Percentiles rank a stretch among this genome's conserved stretches.
These are phyloP conservation scores for Teunomyces cretensis DNA, from an alignment of 805 yeast genomes.

Conservation along the genomic window DNA sequence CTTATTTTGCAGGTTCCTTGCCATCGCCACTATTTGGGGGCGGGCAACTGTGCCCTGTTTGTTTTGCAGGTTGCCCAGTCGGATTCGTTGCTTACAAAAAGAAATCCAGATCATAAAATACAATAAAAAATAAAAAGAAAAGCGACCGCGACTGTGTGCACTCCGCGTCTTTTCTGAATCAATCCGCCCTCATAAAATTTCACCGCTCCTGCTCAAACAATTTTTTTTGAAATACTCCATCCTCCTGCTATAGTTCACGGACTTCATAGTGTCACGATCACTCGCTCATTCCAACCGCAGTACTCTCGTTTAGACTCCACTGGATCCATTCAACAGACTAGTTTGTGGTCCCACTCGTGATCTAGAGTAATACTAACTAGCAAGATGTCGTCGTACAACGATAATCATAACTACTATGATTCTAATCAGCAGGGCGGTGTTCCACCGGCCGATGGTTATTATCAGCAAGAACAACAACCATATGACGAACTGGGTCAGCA, in stretches of 20 bases:
- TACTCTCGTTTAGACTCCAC: constrained; percentile 6
- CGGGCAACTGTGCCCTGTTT: background rate
- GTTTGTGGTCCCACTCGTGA: background rate
- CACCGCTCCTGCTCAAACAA: background rate
- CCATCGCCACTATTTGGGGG: background rate
- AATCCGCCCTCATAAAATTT: constrained; percentile 3
- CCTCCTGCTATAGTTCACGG: background rate
- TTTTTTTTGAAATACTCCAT: constrained; percentile 5
- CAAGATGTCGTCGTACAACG: constrained; percentile 65
- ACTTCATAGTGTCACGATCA: background rate
- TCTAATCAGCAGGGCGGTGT: constrained; percentile 28
- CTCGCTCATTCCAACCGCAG: constrained; percentile 1
- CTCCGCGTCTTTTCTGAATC: constrained; percentile 3
- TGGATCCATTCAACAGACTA: background rate
- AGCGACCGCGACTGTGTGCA: constrained; percentile 1
- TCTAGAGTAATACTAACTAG: constrained; percentile 16
- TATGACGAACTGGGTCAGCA: constrained; percentile 33
- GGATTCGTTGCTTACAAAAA: background rate
- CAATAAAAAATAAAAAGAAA: constrained; percentile 1
- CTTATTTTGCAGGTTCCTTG: background rate
- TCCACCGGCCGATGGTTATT: constrained; percentile 26
- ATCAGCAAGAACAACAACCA: constrained; percentile 44
- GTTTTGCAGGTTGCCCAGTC: background rate
- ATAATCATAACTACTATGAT: constrained; percentile 46
- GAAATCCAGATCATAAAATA: constrained; percentile 4